Percentiles rank a stretch among this genome's conserved stretches.
These are phyloP conservation scores for Mortierella alpina DNA, from an alignment of 192 early-diverging fungal genomes.

Conservation along the genomic window DNA sequence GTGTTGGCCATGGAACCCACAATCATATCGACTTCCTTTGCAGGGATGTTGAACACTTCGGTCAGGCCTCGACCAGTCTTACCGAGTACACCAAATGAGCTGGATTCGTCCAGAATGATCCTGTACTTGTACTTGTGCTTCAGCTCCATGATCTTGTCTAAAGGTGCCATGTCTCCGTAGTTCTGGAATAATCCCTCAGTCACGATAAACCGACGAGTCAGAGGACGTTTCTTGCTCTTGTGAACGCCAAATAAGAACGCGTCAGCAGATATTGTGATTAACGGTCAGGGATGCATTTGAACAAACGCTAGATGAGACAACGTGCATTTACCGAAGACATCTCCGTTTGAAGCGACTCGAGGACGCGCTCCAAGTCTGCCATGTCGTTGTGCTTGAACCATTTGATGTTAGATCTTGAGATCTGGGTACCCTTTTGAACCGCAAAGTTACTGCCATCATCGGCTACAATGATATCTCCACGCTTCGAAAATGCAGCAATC, in stretches of 20 bases:
- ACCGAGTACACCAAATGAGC: constrained; percentile 90
- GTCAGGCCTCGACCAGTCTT: constrained; percentile 86
- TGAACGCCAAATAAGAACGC: background rate
- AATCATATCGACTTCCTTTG: constrained; percentile 88
- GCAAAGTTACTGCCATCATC: constrained; percentile 91
- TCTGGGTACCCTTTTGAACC: constrained; percentile 86
- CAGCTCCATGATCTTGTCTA: constrained; percentile 83
- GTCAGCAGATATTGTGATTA: background rate
- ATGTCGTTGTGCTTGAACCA: constrained; percentile 98
- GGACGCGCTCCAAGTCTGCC: constrained; percentile 90
- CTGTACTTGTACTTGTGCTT: constrained; percentile 97
- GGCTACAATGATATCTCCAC: constrained; percentile 91
- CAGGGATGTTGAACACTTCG: constrained; percentile 79
- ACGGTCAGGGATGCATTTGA: too few species aligned
- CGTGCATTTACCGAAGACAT: constrained; percentile 58
- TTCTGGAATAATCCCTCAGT: constrained; percentile 93
- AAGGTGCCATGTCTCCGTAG: constrained; percentile 87
- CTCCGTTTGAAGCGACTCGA: constrained; percentile 79
- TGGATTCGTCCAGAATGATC: constrained; percentile 91
- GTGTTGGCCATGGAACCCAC: constrained; percentile 85
- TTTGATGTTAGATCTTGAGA: constrained; percentile 86
- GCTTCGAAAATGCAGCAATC: constrained; percentile 96
- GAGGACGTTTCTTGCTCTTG: constrained; percentile 75
- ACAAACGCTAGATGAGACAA: background rate
- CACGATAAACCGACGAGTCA: constrained; percentile 93